phyloP scores from a whole-genome alignment of 495 filamentous ascomycete species.

The Lasiosphaeria hispida region DNA sequence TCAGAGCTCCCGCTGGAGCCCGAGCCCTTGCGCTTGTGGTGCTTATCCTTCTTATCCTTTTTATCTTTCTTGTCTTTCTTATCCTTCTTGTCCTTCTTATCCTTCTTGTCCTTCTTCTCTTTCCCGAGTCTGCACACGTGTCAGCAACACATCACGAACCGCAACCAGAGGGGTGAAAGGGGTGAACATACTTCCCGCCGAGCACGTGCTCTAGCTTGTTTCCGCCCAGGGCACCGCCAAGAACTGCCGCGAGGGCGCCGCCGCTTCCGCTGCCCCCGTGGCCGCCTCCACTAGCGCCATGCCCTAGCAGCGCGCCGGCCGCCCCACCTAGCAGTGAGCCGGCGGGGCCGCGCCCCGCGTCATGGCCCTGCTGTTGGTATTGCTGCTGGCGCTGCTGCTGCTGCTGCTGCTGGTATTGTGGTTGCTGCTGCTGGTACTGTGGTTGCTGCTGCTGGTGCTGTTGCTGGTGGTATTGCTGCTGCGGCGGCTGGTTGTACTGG shows the following conservation, averaged over 20 bases:
- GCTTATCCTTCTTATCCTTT: slow-evolving; percentile 8
- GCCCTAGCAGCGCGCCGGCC: not conserved
- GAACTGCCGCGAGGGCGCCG: not conserved
- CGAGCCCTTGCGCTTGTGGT: slow-evolving; percentile 1
- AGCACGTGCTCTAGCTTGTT: slow-evolving; percentile 2
- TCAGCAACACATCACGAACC: not conserved
- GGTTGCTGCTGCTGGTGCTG: not conserved
- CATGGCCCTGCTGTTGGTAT: not conserved
- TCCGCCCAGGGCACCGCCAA: slow-evolving; percentile 1
- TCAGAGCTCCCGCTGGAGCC: slow-evolving; percentile 5
- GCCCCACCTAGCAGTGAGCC: not conserved
- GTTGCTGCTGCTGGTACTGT: not conserved
- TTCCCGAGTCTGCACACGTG: slow-evolving; percentile 1
- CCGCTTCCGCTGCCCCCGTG: not conserved
- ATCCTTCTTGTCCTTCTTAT: slow-evolving; percentile 4
- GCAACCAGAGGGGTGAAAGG: not conserved
- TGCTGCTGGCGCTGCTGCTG: not conserved
- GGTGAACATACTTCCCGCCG: slow-evolving; percentile 2
- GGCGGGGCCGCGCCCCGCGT: not conserved
- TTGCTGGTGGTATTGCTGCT: not conserved
- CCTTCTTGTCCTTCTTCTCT: slow-evolving; percentile 5
- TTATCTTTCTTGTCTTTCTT: slow-evolving; percentile 4
- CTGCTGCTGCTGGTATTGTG: not conserved
- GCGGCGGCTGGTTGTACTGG: not conserved
- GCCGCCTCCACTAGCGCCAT: not conserved